Conservation (phyloP, 768 basidiomycete genomes). For the Cantharellus anzutake region DNA sequence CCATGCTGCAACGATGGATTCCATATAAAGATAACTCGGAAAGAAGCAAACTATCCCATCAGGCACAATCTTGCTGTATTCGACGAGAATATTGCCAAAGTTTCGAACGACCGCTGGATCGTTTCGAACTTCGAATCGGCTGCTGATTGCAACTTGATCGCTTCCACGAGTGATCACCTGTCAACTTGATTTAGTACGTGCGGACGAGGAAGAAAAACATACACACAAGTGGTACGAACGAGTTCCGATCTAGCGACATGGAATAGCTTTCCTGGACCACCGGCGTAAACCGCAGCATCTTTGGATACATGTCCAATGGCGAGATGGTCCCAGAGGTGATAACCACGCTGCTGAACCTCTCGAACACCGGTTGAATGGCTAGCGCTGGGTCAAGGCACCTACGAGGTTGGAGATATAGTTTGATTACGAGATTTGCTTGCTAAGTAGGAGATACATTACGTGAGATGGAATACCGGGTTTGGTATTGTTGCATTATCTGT, state of each 20-base stretch:
- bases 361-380: conserved; percentile 95
- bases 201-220: background rate
- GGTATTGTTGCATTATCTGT: conserved; percentile 97
- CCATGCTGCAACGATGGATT: conserved; percentile 99
- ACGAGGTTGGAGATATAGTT: conserved; percentile 2
- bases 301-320: conserved; percentile 98
- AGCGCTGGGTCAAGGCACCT: conserved; percentile 96
- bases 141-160: conserved; percentile 97
- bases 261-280: conserved; percentile 94
- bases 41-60: conserved; percentile 99
- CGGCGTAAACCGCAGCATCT: conserved; percentile 96
- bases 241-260: conserved; percentile 92
- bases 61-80: conserved; percentile 94
- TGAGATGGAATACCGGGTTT: conserved; percentile 96
- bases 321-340: conserved; percentile 99
- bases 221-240: conserved; percentile 80
- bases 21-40: conserved; percentile 99
- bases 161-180: conserved; percentile 95
- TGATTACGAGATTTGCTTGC: background rate
- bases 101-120: conserved; percentile 98
- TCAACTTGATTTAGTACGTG: background rate
- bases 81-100: conserved; percentile 93
- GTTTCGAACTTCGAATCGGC: conserved; percentile 95
- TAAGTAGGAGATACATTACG: conserved; percentile 28
- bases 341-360: conserved; percentile 93